These are phyloP conservation scores for Pelargonium myrrhifolium DNA, from an alignment of 441 rosid genomes.

Conservation along the genomic window DNA sequence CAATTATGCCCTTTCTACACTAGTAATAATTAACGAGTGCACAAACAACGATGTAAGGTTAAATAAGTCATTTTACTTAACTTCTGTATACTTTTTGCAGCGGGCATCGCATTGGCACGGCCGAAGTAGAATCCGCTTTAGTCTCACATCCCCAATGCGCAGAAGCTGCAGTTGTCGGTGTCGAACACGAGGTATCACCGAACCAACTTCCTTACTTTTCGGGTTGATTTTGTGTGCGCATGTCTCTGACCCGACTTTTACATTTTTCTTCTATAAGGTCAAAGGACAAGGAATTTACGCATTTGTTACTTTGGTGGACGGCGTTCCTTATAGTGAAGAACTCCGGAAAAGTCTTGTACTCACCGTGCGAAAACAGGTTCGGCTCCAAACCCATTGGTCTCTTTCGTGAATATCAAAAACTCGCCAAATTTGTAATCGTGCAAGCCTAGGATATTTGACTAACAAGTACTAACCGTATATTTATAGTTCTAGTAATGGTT, in stretches of 20 bases:
- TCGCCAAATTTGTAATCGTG: not conserved
- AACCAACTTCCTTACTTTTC: too few species aligned
- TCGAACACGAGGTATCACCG: slow-evolving; percentile 77
- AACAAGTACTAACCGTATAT: too few species aligned
- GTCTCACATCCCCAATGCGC: slow-evolving; percentile 92
- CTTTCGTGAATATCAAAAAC: not conserved
- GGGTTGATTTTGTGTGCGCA: too few species aligned
- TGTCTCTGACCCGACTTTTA: not conserved
- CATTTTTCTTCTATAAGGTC: slow-evolving; percentile 38
- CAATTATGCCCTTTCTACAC: too few species aligned
- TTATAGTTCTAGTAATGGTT: too few species aligned
- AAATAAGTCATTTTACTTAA: too few species aligned
- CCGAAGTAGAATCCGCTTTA: slow-evolving; percentile 97
- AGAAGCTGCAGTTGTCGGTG: slow-evolving; percentile 94
- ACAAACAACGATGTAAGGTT: too few species aligned
- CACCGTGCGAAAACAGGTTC: slow-evolving; percentile 70
- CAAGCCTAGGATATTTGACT: too few species aligned
- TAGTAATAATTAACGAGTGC: too few species aligned
- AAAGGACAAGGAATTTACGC: slow-evolving; percentile 96
- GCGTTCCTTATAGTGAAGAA: slow-evolving; percentile 71
- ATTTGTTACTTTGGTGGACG: slow-evolving; percentile 80
- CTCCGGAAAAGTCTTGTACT: slow-evolving; percentile 64
- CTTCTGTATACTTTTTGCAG: slow-evolving; percentile 30
- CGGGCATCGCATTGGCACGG: slow-evolving; percentile 97
- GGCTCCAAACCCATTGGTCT: slow-evolving; percentile 11